Percentiles rank a stretch among this genome's conserved stretches.
Conservation (phyloP, 225 moss, liverwort and hornwort species). For the Bryoerythrophyllum caledonicum region DNA sequence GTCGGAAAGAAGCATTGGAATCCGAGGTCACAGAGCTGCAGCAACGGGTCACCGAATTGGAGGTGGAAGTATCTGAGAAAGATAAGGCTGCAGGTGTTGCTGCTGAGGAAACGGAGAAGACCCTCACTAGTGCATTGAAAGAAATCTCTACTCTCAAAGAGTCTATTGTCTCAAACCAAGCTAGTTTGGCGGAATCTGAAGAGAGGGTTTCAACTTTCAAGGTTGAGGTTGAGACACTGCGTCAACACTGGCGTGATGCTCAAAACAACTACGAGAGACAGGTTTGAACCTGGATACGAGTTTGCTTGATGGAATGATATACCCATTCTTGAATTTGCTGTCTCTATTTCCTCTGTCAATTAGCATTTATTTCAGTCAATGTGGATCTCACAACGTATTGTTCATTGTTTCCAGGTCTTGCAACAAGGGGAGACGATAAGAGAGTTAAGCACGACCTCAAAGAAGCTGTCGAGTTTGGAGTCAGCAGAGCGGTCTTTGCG, state of each 20-base stretch:
- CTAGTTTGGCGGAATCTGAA: slow-evolving; percentile 59
- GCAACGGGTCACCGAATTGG: slow-evolving; percentile 58
- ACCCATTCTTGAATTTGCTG: background rate
- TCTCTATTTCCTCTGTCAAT: background rate
- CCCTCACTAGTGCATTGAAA: slow-evolving; percentile 52
- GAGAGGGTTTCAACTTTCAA: slow-evolving; percentile 64
- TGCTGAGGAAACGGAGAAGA: slow-evolving; percentile 61
- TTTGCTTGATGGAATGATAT: slow-evolving; percentile 14
- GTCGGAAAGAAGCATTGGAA: slow-evolving; percentile 73
- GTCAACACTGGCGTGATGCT: slow-evolving; percentile 91
- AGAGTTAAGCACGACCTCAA: slow-evolving; percentile 71
- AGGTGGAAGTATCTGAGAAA: slow-evolving; percentile 62
- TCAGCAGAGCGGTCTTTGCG: slow-evolving; percentile 57
- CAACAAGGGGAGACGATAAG: slow-evolving; percentile 93
- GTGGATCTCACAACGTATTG: slow-evolving; percentile 2
- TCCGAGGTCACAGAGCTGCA: slow-evolving; percentile 62
- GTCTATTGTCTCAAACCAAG: slow-evolving; percentile 48
- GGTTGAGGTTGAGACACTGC: slow-evolving; percentile 82
- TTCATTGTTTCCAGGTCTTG: slow-evolving; percentile 60
- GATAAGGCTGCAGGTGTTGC: slow-evolving; percentile 56
- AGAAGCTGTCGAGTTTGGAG: slow-evolving; percentile 69
- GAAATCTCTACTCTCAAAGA: slow-evolving; percentile 65
- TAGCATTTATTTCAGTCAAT: background rate
- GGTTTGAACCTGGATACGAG: slow-evolving; percentile 46
- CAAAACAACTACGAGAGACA: slow-evolving; percentile 96